Percentiles rank a stretch among this genome's conserved stretches.
These are phyloP conservation scores for Gillenia trifoliata DNA, from an alignment of 306 rosid genomes.

Conservation along the genomic window DNA sequence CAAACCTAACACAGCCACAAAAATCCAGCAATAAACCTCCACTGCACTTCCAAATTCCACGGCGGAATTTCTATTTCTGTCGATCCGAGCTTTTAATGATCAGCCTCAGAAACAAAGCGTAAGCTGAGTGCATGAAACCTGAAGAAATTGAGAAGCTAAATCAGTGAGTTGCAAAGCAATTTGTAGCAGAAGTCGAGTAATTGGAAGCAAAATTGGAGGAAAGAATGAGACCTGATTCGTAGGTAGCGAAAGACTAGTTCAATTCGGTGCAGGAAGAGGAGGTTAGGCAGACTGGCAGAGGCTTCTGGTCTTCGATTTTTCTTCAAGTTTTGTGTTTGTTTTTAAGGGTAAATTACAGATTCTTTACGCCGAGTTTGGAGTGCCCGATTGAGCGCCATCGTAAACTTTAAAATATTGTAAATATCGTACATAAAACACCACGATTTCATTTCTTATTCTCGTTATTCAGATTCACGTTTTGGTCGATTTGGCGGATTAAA, in stretches of 20 bases:
- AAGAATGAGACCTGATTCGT: conserved; percentile 47
- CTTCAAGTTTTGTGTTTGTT: no score
- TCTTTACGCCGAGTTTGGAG: no score
- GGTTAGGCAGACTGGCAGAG: no score
- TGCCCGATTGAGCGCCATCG: no score
- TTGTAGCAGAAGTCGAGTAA: background rate
- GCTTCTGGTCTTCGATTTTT: no score
- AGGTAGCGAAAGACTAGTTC: conserved; percentile 57
- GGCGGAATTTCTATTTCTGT: conserved; percentile 55
- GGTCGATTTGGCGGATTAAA: no score
- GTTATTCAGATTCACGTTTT: no score
- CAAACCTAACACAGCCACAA: conserved; percentile 34
- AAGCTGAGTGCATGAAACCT: conserved; percentile 68
- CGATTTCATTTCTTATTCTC: no score
- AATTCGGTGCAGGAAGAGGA: conserved; percentile 49
- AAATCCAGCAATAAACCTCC: conserved; percentile 19
- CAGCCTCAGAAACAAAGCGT: conserved; percentile 64
- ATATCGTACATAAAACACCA: no score
- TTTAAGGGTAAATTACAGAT: no score
- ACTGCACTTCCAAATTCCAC: background rate
- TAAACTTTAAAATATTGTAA: no score
- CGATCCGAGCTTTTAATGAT: no score
- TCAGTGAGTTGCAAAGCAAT: background rate
- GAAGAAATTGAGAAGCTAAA: conserved; percentile 6
- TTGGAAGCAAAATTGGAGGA: background rate